These are phyloP conservation scores for Lecanicillium sp. DNA, from an alignment of 2,329 filamentous ascomycete species.

Conservation along the genomic window DNA sequence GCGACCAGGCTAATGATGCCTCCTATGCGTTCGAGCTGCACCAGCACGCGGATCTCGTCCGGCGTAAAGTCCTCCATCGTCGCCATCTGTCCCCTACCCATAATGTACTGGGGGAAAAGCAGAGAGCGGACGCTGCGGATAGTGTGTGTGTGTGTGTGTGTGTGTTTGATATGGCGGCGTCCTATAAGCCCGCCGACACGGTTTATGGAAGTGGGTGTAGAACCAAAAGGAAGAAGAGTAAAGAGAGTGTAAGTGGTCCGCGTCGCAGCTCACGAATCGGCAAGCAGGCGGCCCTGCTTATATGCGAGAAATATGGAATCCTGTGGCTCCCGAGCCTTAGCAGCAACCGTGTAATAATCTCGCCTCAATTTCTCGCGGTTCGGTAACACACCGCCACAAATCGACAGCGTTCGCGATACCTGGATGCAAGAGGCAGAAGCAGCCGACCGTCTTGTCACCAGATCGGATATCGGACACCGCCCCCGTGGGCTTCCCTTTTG, in stretches of 20 bases:
- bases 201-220: not conserved
- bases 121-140: too few species aligned
- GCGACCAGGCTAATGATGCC: conserved; percentile 47
- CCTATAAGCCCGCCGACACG: too few species aligned
- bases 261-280: not conserved
- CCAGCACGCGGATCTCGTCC: conserved; percentile 36
- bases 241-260: not conserved
- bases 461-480: too few species aligned
- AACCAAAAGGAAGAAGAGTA: not conserved
- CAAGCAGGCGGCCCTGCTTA: conserved; percentile 1
- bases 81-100: conserved; percentile 6
- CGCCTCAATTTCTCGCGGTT: not conserved
- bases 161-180: too few species aligned
- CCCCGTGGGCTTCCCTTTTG: too few species aligned
- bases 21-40: conserved; percentile 46
- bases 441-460: not conserved
- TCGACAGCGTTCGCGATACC: not conserved
- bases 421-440: not conserved
- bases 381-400: not conserved
- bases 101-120: not conserved
- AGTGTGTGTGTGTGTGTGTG: too few species aligned
- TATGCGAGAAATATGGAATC: too few species aligned
- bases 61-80: conserved; percentile 24
- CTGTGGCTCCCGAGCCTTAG: too few species aligned
- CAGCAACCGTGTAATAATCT: not conserved